Base-by-base conservation (phyloP, 306 rosid species). In the Clitoria ternatea region DNA sequence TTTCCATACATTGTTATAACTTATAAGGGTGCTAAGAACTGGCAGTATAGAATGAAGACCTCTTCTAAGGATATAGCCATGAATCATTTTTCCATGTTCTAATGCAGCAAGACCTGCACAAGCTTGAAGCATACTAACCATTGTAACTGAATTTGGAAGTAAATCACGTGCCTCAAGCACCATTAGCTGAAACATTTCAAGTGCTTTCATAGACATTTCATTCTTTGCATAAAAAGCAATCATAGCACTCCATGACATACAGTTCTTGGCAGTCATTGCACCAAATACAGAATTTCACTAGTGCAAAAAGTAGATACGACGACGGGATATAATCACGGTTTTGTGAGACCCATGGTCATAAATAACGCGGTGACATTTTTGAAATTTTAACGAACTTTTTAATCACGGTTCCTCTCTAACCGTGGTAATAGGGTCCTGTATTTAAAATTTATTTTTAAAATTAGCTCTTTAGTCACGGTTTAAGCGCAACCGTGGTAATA, bases 221-320 rank as follows among this genome's bases (percentile, higher is more conserved):
- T 91, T 91, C 84, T 88, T 91, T 6, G 87, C 90, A 80, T 78
- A 88, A 65, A 96, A 91, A 0, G 97, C 92, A 80, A 91, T 88
- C 96, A 88, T 86, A 73, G 97, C 97, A 83, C 97, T 91, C 97
- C 97, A 91, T 7, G 98, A 86, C 63, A 93, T 97, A 60, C 83
- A 85, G 76, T 90, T 93, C 80, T 76, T 90, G 55, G 43, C 67
- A 1, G 87, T 86, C 97, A 93, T 90, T 7, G 76, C 82, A 70
- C 77, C 67, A 56, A 92, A 92, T 32, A 92, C 98, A 0, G 70
- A 74, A 78, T 74, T n/a, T n/a, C n/a, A n/a, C n/a, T n/a, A n/a
- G n/a, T n/a, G n/a, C n/a, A n/a, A n/a, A n/a, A n/a, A n/a, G n/a
- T n/a, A n/a, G n/a, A n/a, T n/a, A n/a, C n/a, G n/a, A n/a, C n/a